Evolutionary conservation across 2,329 filamentous ascomycete genomes (phyloP).

Genomic region (Endoconidiophora polonica): DNA sequence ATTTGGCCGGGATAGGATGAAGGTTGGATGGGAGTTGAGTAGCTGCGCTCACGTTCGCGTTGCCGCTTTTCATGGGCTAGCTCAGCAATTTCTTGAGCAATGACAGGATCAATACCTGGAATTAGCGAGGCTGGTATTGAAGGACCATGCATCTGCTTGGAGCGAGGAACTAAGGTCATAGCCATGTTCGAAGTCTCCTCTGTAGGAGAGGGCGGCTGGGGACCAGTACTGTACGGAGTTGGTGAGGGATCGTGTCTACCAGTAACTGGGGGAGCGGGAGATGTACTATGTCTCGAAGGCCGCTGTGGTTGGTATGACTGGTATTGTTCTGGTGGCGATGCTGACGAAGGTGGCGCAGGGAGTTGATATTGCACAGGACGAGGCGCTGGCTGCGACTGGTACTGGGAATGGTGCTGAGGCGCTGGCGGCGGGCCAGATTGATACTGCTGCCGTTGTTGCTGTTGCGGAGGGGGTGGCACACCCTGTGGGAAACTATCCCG

Average conservation of each 20-base stretch:
- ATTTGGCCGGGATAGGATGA: conserved; percentile 11
- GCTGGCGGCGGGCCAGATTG: conserved; percentile 3
- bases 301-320: neutral
- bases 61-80: conserved; percentile 39
- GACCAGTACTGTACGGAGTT: neutral
- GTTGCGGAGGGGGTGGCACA: neutral
- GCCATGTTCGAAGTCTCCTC: conserved; percentile 13
- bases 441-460: neutral
- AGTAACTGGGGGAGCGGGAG: neutral
- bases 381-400: conserved; percentile 6
- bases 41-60: conserved; percentile 28
- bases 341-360: neutral
- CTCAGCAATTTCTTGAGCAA: conserved; percentile 40
- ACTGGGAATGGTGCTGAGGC: conserved; percentile 1
- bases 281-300: too few relatives aligned
- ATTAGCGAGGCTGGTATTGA: conserved; percentile 40
- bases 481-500: too few relatives aligned
- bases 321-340: conserved; percentile 8
- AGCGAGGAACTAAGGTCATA: conserved; percentile 10
- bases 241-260: neutral
- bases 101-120: conserved; percentile 39
- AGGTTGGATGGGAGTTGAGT: conserved; percentile 21
- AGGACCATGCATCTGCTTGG: conserved; percentile 17
- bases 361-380: conserved; percentile 7
- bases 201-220: conserved; percentile 6